Evolutionary conservation across 176 grass and related monocot species (phyloP), one percentile per base, ranked within the genome.

Genomic region (Musa schizocarpa): DNA sequence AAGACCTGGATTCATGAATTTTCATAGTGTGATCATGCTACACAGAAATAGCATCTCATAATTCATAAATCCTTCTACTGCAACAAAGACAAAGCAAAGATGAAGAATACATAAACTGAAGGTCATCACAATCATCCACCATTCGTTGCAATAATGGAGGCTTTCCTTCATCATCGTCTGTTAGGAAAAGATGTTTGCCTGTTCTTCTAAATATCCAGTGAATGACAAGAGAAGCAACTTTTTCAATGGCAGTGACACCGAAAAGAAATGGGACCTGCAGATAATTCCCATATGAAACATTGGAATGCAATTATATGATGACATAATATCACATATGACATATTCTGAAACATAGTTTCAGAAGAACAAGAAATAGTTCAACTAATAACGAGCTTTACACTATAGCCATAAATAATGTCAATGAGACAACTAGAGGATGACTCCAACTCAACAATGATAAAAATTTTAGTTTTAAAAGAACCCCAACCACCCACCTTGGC

Each of bases 241-340:
- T 99, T 82, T 99, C 95, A 52, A 94, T 81, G 16, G 82, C 90
- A 27, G 90, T 86, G 52, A 99, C 73, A 29, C 95, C 95, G 71
- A 99, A 94, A 78, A 94, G 88, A 86, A 99, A 99, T 78, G 95
- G 95, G 80, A 99, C 95, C 95, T 99, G 77, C 48, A 84, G 16
- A 81, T 69, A 14, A 62, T 53, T 53, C 9, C 1, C 50, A 22
- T 14, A 23, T 66, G 65, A 43, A 13, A 68, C 21, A 68, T 4
- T 68, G 13, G 16, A 61, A 61, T 61, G 17, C 57, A 61, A 20
- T n/a, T 61, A 61, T 20, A 61, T 8, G 13, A 20, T 61, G 34
- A 61, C 57, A 7, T 61, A 61, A n/a, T 2, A 20, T 17, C 57
- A 61, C 8, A 61, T 61, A 61, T 61, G 57, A 61, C 13, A 58